Conservation (phyloP, 805 yeast genomes). For the Wickerhamomyces strasburgensis region DNA sequence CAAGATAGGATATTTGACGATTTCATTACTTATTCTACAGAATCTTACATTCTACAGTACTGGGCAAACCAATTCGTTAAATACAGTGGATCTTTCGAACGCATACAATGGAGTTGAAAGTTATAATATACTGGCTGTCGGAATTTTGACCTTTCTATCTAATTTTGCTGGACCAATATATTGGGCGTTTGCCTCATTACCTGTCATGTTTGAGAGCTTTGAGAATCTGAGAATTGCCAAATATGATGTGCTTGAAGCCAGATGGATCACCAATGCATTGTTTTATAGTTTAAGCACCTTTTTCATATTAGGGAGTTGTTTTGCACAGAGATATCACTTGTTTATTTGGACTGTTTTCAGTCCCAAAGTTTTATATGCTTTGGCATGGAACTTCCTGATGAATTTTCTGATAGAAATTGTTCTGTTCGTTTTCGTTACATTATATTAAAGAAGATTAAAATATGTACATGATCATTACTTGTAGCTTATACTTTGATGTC, state of each 20-base stretch:
- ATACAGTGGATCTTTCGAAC: conserved; percentile 85
- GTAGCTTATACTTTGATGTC: no score
- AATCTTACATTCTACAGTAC: conserved; percentile 77
- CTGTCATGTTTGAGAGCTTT: conserved; percentile 32
- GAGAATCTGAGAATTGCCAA: conserved; percentile 22
- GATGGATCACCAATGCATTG: conserved; percentile 19
- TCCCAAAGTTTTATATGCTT: conserved; percentile 80
- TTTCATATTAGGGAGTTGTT: conserved; percentile 64
- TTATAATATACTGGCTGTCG: conserved; percentile 68
- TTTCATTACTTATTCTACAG: conserved; percentile 47
- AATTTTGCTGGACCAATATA: conserved; percentile 83
- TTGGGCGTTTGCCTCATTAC: conserved; percentile 57
- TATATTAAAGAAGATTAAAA: conserved; percentile 2
- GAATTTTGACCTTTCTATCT: conserved; percentile 71
- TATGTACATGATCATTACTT: no score
- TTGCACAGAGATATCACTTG: conserved; percentile 71
- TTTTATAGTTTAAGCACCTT: conserved; percentile 60
- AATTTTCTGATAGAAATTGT: conserved; percentile 27
- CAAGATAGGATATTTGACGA: conserved; percentile 10
- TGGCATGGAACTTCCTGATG: conserved; percentile 65
- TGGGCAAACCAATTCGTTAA: conserved; percentile 89
- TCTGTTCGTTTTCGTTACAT: conserved; percentile 3
- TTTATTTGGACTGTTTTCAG: conserved; percentile 98
- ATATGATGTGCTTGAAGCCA: conserved; percentile 30
- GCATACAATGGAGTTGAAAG: conserved; percentile 83